A percentile compares a stretch with the other conserved stretches of the same genome.
Conservation (phyloP, 2,329 filamentous ascomycete genomes). For the Fusarium sp. region DNA sequence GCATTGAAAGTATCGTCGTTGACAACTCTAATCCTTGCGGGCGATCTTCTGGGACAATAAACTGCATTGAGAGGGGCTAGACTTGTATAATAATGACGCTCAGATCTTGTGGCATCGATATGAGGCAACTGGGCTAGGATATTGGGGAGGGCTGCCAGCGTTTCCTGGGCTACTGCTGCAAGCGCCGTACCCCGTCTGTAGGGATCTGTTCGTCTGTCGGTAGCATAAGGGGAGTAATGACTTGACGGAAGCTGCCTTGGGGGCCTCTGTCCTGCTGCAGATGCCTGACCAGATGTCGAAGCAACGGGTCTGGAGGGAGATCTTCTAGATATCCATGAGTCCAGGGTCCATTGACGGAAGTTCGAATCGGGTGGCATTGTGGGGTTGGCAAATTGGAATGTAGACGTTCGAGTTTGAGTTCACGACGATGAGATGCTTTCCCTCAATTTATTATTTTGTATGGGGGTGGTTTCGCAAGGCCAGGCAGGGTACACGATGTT, state of each 20-base stretch:
- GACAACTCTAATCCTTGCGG: slow-evolving; percentile 59
- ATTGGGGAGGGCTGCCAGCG: slow-evolving; percentile 58
- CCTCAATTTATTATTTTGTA: not conserved
- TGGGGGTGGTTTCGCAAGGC: not conserved
- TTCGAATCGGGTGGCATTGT: slow-evolving; percentile 14
- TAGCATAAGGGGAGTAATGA: slow-evolving; percentile 10
- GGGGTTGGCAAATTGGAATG: not conserved
- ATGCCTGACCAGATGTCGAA: slow-evolving; percentile 18
- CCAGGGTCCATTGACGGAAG: slow-evolving; percentile 44
- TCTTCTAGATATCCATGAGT: slow-evolving; percentile 44
- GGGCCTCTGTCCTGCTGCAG: slow-evolving; percentile 23
- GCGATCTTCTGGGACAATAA: slow-evolving; percentile 57
- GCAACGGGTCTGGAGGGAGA: slow-evolving; percentile 14
- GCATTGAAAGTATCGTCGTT: slow-evolving; percentile 69
- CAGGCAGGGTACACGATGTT: not conserved
- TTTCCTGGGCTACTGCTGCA: slow-evolving; percentile 60
- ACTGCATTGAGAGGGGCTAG: slow-evolving; percentile 54
- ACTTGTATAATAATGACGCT: slow-evolving; percentile 52
- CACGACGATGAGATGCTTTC: not conserved
- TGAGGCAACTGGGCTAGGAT: slow-evolving; percentile 59
- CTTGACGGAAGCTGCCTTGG: slow-evolving; percentile 21
- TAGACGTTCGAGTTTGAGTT: not conserved
- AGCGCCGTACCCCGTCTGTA: slow-evolving; percentile 48
- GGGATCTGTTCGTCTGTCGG: slow-evolving; percentile 27
- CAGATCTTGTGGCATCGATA: slow-evolving; percentile 52